Percentiles rank a stretch among this genome's conserved stretches.
Conservation (phyloP, 805 yeast species). For the Candida montana region DNA sequence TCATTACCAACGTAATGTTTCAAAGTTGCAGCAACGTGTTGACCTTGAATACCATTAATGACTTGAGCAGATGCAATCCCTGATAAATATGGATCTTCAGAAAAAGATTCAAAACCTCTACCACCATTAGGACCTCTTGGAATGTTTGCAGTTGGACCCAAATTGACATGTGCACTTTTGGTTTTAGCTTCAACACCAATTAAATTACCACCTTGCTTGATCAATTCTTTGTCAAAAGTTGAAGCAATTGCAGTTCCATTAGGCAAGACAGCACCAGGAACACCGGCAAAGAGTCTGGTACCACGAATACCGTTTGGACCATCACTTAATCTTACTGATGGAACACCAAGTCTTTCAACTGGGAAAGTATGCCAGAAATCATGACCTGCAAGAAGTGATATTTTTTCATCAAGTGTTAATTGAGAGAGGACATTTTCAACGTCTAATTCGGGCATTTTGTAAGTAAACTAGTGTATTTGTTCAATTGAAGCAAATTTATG, state of each 20-base stretch:
- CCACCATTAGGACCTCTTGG: slow-evolving; percentile 57
- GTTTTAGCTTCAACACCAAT: slow-evolving; percentile 51
- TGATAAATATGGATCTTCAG: slow-evolving; percentile 53
- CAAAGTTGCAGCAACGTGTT: slow-evolving; percentile 48
- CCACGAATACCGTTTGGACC: slow-evolving; percentile 67
- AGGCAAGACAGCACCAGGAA: slow-evolving; percentile 55
- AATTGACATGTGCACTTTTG: slow-evolving; percentile 46
- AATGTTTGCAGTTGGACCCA: slow-evolving; percentile 49
- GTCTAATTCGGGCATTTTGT: slow-evolving; percentile 17
- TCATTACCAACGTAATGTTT: slow-evolving; percentile 64
- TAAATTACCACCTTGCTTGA: slow-evolving; percentile 42
- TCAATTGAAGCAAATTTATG: too few species aligned
- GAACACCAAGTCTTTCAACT: slow-evolving; percentile 36
- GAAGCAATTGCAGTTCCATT: slow-evolving; percentile 54
- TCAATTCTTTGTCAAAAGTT: slow-evolving; percentile 47
- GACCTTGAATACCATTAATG: slow-evolving; percentile 49
- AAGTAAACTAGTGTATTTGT: too few species aligned
- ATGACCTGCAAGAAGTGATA: slow-evolving; percentile 33
- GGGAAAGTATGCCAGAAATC: slow-evolving; percentile 49
- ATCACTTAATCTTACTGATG: slow-evolving; percentile 44
- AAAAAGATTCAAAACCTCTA: slow-evolving; percentile 55
- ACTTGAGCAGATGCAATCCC: slow-evolving; percentile 42
- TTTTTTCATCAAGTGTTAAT: slow-evolving; percentile 25
- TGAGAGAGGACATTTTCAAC: slow-evolving; percentile 24
- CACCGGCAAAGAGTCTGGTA: slow-evolving; percentile 44